Base-by-base conservation (phyloP, 257 asterid species). In the Ilex aquifolium region DNA sequence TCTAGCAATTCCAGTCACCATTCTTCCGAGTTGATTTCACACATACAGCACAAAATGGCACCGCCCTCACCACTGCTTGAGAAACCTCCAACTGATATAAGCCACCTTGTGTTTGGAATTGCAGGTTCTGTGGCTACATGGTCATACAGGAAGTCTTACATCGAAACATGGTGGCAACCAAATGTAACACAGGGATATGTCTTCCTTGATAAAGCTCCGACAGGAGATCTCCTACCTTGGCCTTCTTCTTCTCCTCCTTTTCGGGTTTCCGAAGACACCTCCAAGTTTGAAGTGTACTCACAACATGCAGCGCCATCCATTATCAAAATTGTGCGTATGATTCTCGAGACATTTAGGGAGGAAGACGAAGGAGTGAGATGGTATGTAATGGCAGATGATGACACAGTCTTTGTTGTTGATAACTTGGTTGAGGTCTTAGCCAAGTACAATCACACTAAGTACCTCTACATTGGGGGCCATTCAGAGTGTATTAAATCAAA, bases 381-480 rank as follows among this genome's bases (percentile, higher is more conserved):
- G 54, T 65, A 83, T 0, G 83, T 88, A 0, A 85, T 88, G 83
- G 95, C 95, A 7, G 95, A 85, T 14, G 96, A 88, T 39, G 96
- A 88, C 44, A 74, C 96, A 0, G 31, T 88, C 3, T 83, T 88
- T 53, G 81, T 88, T 9, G 60, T 85, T 14, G 91, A 88, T 10
- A 88, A 88, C 44, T 29, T 83, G n/a, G 84, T 83, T 11, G 86
- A 80, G 15, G 78, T 83, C 14, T 71, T 88, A 0, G 55, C 74
- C 0, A n/a, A 54, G 8, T 78, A 72, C 31, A 91, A 88, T 76
- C 89, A 85, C 4, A 76, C 62, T 0, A 83, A 82, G 73, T 80
- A 83, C 9, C 69, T 74, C 53, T 88, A 85, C 60, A 57, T 88
- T 0, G 96, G 95, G 0, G 83, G 74, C 32, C 79, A 57, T 0